These are phyloP conservation scores for Podospora comata DNA, from an alignment of 495 filamentous ascomycete genomes.

Conservation along the genomic window DNA sequence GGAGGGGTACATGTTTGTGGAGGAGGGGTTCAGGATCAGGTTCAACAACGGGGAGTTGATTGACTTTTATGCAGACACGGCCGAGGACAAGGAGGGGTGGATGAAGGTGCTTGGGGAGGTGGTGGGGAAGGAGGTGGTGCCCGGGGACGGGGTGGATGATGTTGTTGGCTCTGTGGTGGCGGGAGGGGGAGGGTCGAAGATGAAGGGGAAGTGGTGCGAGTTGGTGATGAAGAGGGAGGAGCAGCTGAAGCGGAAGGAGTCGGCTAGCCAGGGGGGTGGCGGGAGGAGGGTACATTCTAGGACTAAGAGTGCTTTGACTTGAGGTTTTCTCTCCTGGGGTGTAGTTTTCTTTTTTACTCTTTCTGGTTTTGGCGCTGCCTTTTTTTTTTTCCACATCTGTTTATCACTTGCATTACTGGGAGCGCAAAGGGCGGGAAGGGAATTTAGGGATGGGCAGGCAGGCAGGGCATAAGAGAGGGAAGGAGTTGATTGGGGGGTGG, in stretches of 20 bases:
- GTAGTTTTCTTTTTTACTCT: slow-evolving; percentile 5
- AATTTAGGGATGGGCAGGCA: background rate
- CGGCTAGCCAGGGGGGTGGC: background rate
- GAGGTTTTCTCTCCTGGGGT: slow-evolving; percentile 30
- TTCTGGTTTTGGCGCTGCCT: background rate
- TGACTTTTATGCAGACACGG: slow-evolving; percentile 94
- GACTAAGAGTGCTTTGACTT: slow-evolving; percentile 50
- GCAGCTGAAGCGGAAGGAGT: slow-evolving; percentile 34
- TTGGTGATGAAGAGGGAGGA: slow-evolving; percentile 67
- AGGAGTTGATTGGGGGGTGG: background rate
- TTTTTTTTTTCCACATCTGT: background rate
- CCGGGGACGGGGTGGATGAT: slow-evolving; percentile 31
- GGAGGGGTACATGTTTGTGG: slow-evolving; percentile 99
- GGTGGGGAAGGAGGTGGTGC: slow-evolving; percentile 59
- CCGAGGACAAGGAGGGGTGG: slow-evolving; percentile 85
- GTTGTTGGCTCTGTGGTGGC: slow-evolving; percentile 44
- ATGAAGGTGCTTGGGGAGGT: slow-evolving; percentile 85
- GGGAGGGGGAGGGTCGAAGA: slow-evolving; percentile 31
- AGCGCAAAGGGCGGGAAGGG: background rate
- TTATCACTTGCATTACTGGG: background rate
- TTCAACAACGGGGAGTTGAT: slow-evolving; percentile 98
- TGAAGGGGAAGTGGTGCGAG: slow-evolving; percentile 74
- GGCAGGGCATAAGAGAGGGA: background rate
- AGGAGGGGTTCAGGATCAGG: slow-evolving; percentile 96
- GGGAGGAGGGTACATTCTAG: slow-evolving; percentile 46